These are phyloP conservation scores for Beauveria sp. DNA, from an alignment of 2,329 filamentous ascomycete species.

Conservation along the genomic window DNA sequence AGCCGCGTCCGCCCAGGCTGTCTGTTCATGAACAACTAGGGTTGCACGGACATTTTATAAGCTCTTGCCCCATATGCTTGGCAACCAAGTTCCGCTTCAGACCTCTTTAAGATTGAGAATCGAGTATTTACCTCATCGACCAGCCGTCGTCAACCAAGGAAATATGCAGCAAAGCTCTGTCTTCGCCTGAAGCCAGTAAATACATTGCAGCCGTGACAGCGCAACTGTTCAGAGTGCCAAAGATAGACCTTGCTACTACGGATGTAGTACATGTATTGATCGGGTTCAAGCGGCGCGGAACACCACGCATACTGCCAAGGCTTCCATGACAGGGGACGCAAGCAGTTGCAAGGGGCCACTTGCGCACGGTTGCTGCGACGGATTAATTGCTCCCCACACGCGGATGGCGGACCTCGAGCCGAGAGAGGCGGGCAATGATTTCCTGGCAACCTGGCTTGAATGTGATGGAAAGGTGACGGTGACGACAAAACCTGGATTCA, in stretches of 20 bases:
- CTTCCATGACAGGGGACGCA: neutral
- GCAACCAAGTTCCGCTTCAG: neutral
- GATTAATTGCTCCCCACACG: constrained; percentile 3
- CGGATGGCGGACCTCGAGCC: neutral
- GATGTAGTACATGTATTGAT: neutral
- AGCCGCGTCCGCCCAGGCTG: neutral
- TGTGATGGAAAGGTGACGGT: neutral
- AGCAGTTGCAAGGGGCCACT: neutral
- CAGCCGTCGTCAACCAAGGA: neutral
- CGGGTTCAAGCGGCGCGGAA: neutral
- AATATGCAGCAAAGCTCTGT: neutral
- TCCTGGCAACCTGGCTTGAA: too few species aligned
- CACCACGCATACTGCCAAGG: neutral
- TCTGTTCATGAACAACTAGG: neutral
- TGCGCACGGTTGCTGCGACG: neutral
- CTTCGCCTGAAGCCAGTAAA: neutral
- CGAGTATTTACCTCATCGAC: too few species aligned
- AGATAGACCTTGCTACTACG: too few species aligned
- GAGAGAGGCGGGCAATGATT: neutral
- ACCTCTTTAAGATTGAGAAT: too few species aligned
- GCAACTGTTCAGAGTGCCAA: neutral
- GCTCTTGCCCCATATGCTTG: neutral
- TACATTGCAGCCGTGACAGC: neutral
- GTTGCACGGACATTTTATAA: neutral
- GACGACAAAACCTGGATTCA: neutral